These are phyloP conservation scores for Crotalaria pallida DNA, from an alignment of 306 rosid genomes.

Conservation along the genomic window DNA sequence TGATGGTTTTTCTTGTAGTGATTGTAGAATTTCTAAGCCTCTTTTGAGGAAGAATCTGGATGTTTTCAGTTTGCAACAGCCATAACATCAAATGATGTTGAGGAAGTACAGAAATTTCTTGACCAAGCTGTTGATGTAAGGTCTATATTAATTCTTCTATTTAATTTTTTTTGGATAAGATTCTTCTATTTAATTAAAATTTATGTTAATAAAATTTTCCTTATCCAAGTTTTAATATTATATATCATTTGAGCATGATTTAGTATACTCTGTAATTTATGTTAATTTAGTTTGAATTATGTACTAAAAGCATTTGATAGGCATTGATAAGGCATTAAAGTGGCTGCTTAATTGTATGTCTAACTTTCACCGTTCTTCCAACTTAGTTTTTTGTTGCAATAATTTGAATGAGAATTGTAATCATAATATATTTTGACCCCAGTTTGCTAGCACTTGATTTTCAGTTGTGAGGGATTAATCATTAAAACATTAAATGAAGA, in stretches of 20 bases:
- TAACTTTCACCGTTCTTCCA: too few relatives aligned
- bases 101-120: conserved; percentile 86
- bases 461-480: conserved; percentile 87
- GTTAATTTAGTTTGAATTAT: not conserved
- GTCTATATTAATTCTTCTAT: conserved; percentile 16
- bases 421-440: too few relatives aligned
- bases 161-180: too few relatives aligned
- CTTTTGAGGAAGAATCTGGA: conserved; percentile 76
- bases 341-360: not conserved
- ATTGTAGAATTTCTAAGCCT: conserved; percentile 69
- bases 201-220: not conserved
- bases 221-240: too few relatives aligned
- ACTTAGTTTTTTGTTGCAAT: too few relatives aligned
- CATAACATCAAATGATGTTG: conserved; percentile 80
- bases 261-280: not conserved
- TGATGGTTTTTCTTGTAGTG: too few relatives aligned
- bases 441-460: too few relatives aligned
- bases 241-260: too few relatives aligned
- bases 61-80: conserved; percentile 80
- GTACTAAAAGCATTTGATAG: not conserved
- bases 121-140: conserved; percentile 65
- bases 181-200: too few relatives aligned
- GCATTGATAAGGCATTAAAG: not conserved
- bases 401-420: too few relatives aligned
- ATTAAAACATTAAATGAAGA: too few relatives aligned